Evolutionary conservation across 2,329 filamentous ascomycete genomes (phyloP), one percentile per base, ranked within the genome.

Genomic region (Tothia fuscella): DNA sequence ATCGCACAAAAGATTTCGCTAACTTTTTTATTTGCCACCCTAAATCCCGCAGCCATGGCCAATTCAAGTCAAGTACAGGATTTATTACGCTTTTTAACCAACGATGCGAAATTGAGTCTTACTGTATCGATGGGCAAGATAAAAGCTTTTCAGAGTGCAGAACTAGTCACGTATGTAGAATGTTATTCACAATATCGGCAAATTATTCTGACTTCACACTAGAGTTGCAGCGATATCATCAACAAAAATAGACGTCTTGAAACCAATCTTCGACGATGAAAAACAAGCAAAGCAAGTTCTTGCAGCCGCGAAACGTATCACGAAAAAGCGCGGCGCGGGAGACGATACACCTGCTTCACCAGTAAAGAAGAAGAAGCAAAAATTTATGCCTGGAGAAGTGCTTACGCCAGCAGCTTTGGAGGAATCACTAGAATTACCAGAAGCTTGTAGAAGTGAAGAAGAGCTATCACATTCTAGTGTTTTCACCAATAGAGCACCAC

Each of bases 401-500:
- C 41, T 20, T 13, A 13, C 32, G 28, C 70, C 78, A 0, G 68
- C 71, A 12, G 72, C 80, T 38, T 61, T 80, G 1, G 82, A 87
- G 55, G 64, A 63, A 5, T 75, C 77, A 0, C 64, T 86, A 5
- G 64, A 62, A 6, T 61, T 87, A 1, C 78, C 80, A 1, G 50
- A 53, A 1, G 57, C 76, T 2, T 63, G 64, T 6, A 61, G 63
- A 21, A 68, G 78, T 35, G 78, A 82, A 50, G 68, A 74, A 1
- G 61, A 68, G 6, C 73, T 93, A 4, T 64, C 66, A 12, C 58
- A 62, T 2, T 73, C 74, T 1, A 63, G 66, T 0, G 50, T 93
- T 2, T 64, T 78, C 47, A 91, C 84, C 0, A 93, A 93, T 53
- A 71, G 87, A 29, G 86, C 87, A 2, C 86, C 87, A 1, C 63